Base-by-base conservation (phyloP, 805 yeast species). In the Yamadazyma nakazawae region DNA sequence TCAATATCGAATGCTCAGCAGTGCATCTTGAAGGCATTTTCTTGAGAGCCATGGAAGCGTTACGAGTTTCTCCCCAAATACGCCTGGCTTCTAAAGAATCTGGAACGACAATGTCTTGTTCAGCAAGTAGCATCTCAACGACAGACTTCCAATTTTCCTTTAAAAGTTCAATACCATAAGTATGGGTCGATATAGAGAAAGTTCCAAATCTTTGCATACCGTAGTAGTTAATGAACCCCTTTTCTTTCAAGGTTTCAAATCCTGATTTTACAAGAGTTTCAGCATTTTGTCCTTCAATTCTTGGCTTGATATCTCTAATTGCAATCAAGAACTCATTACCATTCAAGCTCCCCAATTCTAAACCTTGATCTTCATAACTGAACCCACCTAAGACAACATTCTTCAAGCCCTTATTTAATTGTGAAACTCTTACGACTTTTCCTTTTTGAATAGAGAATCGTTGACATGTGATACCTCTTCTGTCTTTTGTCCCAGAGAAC, bases 181-280 rank as follows among this genome's bases (percentile, higher is more conserved):
- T 78, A 64, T 94, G 97, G 0, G 99, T 91, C 2, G 98, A 88
- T 25, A 90, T 76, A 11, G 97, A 87, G 60, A 89, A 92, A 0
- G 99, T 91, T 25, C 99, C 99, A 63, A 94, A 94, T 60, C 99
- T 75, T 71, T 94, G 99, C 91, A 94, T 85, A n/a, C 99, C 99
- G 63, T 79, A 94, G 61, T 94, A 94, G 64, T 94, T 94, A 53
- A 94, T 85, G 59, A 88, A 94, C 0, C 99, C 99, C 25, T 76
- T 72, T 1, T 71, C 72, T 42, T 72, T 70, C 43, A 92, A 69
- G 0, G 88, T 76, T 5, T 70, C 60, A 53, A 91, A 73, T 21
- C 89, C 76, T 9, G 69, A 61, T 12, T 64, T 61, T 14, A 89
- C 70, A 3, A 74, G 68, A 11, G 16, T 16, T 35, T 78, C 79